Evolutionary conservation across 1,139 yeast species (phyloP).

Genomic region (Candida buenavistaensis): DNA sequence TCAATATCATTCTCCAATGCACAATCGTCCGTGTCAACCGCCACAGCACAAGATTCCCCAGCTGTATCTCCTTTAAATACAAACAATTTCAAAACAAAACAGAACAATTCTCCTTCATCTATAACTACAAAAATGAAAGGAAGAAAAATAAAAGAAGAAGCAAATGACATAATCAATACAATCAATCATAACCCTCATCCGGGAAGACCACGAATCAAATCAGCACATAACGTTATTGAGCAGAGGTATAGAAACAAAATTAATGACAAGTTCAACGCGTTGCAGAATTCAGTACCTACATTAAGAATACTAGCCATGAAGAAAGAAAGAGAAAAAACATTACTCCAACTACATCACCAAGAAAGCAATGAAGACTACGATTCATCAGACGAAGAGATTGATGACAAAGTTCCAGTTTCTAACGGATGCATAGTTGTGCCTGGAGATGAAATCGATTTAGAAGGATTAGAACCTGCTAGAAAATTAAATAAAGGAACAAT

Average conservation of each 20-base stretch:
- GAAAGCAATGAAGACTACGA: constrained; percentile 19
- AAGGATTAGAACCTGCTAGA: constrained; percentile 47
- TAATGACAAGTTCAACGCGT: constrained; percentile 43
- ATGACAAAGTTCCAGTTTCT: no score
- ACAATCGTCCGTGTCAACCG: background rate
- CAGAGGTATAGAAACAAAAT: constrained; percentile 48
- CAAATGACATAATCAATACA: constrained; percentile 1
- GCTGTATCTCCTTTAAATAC: constrained; percentile 10
- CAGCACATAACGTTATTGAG: constrained; percentile 47
- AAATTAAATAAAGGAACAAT: constrained; percentile 48
- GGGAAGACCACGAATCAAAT: constrained; percentile 22
- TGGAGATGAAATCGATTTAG: constrained; percentile 28
- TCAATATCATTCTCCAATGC: constrained; percentile 2
- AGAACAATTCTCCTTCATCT: no score
- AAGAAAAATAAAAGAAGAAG: constrained; percentile 1
- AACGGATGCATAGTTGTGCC: constrained; percentile 14
- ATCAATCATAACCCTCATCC: constrained; percentile 12
- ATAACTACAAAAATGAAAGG: constrained; percentile 2
- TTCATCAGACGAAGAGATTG: constrained; percentile 17
- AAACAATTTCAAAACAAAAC: constrained; percentile 1
- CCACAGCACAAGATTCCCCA: constrained; percentile 4
- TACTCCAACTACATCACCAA: constrained; percentile 11
- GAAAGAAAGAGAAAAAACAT: constrained; percentile 15
- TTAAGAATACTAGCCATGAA: constrained; percentile 32
- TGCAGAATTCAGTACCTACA: constrained; percentile 45